These are phyloP conservation scores for Pelagomonas calceolata DNA, from an alignment of 108 stramenopile genomes.

Conservation along the genomic window DNA sequence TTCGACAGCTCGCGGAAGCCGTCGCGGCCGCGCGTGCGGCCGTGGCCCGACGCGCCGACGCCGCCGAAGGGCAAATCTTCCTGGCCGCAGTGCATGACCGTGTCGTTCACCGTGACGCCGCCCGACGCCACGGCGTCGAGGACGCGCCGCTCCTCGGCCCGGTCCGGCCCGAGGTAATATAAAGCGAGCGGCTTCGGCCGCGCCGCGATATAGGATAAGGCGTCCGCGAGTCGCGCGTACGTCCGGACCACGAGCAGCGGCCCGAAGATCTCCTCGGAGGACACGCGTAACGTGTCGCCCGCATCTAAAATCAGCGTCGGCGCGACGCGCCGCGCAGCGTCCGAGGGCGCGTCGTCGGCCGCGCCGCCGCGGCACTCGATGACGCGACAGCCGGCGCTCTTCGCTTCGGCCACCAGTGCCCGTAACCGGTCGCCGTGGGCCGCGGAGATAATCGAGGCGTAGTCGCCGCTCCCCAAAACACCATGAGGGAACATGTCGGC, in stretches of 20 bases:
- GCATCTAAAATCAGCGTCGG: not conserved
- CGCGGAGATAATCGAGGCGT: conserved; percentile 7
- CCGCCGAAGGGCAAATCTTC: conserved; percentile 34
- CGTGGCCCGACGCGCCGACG: conserved; percentile 28
- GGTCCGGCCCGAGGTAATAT: conserved; percentile 19
- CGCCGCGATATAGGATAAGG: conserved; percentile 7
- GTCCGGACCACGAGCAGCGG: conserved; percentile 24
- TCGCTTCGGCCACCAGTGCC: conserved; percentile 9
- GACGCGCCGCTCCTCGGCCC: conserved; percentile 5
- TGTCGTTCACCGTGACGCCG: conserved; percentile 25
- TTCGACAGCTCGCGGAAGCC: conserved; percentile 16
- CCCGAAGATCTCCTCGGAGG: conserved; percentile 31
- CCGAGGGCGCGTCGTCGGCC: not conserved
- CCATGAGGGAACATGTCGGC: conserved; percentile 13
- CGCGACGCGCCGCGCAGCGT: too few species aligned
- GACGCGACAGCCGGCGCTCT: conserved; percentile 4
- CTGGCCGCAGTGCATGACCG: conserved; percentile 12
- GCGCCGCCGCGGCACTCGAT: conserved; percentile 7
- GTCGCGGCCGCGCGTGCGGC: conserved; percentile 12
- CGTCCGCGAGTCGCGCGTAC: conserved; percentile 9
- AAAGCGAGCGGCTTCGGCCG: conserved; percentile 26
- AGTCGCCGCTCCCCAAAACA: not conserved
- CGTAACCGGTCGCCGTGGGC: conserved; percentile 12
- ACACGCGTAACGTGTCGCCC: not conserved
- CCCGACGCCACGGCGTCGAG: conserved; percentile 13